Evolutionary conservation across 495 filamentous ascomycete genomes (phyloP).

Genomic region (Aspergillus conjunctus): DNA sequence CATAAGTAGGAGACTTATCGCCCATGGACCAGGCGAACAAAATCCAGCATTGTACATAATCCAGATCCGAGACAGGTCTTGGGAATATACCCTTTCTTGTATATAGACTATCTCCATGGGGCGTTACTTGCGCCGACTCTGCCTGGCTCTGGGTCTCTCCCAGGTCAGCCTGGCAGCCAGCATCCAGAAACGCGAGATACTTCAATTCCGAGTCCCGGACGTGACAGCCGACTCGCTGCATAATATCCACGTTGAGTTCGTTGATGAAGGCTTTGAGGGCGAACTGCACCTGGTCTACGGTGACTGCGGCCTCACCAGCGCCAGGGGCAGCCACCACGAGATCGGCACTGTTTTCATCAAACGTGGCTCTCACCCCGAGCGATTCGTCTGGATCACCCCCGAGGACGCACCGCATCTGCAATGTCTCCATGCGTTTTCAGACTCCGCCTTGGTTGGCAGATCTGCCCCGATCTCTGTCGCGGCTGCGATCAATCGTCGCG

Average conservation of each 20-base stretch:
- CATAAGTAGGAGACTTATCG: too few species aligned
- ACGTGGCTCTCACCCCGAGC: constrained; percentile 32
- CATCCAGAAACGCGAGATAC: constrained; percentile 4
- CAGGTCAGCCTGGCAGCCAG: background rate
- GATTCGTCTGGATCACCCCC: constrained; percentile 40
- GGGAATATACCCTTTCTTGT: background rate
- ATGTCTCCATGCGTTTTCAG: constrained; percentile 40
- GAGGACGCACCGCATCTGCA: constrained; percentile 31
- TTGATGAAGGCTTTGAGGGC: constrained; percentile 30
- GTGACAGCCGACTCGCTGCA: constrained; percentile 37
- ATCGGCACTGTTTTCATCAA: constrained; percentile 31
- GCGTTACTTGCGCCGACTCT: background rate
- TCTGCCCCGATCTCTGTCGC: constrained; percentile 29
- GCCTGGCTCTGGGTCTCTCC: constrained; percentile 17
- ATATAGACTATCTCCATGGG: background rate
- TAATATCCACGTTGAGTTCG: constrained; percentile 36
- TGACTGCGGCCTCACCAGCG: constrained; percentile 26
- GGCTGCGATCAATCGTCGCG: constrained; percentile 24
- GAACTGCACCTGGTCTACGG: constrained; percentile 37
- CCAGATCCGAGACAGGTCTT: too few species aligned
- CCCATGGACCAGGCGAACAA: too few species aligned
- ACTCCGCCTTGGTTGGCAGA: constrained; percentile 25
- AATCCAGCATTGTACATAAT: background rate
- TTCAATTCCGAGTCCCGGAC: constrained; percentile 16
- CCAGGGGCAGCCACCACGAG: constrained; percentile 30